These are phyloP conservation scores for Artemisia annua DNA, from an alignment of 129 eudicot species.

Conservation along the genomic window DNA sequence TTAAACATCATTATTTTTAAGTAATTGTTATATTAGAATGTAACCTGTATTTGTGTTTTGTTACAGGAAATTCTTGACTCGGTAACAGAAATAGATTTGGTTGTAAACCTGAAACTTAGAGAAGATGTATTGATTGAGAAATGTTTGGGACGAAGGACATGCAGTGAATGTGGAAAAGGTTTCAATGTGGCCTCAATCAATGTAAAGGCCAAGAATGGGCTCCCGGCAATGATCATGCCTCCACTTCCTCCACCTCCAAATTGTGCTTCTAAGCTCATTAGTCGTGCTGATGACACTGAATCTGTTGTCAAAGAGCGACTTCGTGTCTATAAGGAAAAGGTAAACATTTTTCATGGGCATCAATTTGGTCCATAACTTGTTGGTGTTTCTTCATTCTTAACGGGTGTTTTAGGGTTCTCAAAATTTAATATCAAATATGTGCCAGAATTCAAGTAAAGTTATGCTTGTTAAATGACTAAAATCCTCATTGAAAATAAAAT, in stretches of 20 bases:
- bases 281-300: constrained; percentile 87
- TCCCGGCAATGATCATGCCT: constrained; percentile 50
- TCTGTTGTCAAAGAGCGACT: constrained; percentile 54
- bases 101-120: constrained; percentile 80
- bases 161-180: constrained; percentile 45
- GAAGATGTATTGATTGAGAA: constrained; percentile 74
- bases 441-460: too few species aligned
- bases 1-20: not conserved
- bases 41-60: not conserved
- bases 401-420: too few species aligned
- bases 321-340: constrained; percentile 75
- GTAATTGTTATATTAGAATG: not conserved
- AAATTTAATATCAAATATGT: too few species aligned
- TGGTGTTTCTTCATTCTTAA: too few species aligned
- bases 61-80: constrained; percentile 76
- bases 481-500: too few species aligned
- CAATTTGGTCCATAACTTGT: too few species aligned
- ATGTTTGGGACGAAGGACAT: constrained; percentile 87
- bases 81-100: constrained; percentile 83
- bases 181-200: constrained; percentile 76
- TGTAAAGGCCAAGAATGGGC: constrained; percentile 44
- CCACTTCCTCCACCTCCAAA: constrained; percentile 80
- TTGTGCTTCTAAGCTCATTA: constrained; percentile 78
- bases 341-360: constrained; percentile 13
- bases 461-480: too few species aligned